These are phyloP conservation scores for Cyclotella cryptica DNA, from an alignment of 108 stramenopile species.

Conservation along the genomic window DNA sequence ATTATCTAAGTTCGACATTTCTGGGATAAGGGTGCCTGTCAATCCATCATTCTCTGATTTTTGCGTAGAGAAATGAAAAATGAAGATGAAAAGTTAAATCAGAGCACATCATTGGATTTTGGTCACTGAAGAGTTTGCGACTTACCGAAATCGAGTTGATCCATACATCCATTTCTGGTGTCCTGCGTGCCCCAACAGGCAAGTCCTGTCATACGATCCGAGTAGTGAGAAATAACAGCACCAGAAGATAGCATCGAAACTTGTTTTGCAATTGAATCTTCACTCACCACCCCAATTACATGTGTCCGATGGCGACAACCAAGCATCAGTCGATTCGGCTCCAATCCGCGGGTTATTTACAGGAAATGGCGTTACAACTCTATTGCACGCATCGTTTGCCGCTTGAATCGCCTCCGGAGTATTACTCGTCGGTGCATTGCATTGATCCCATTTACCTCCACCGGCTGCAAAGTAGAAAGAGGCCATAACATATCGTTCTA, in stretches of 20 bases:
- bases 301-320: conserved; percentile 62
- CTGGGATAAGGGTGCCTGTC: conserved; percentile 62
- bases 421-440: conserved; percentile 57
- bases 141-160: conserved; percentile 27
- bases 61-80: not conserved
- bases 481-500: conserved; percentile 56
- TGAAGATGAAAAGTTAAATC: not conserved
- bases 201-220: not conserved
- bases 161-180: conserved; percentile 18
- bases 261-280: conserved; percentile 26
- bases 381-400: conserved; percentile 57
- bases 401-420: conserved; percentile 40
- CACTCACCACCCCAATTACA: conserved; percentile 75
- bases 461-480: conserved; percentile 56
- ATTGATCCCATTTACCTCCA: conserved; percentile 62
- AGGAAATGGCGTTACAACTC: conserved; percentile 32
- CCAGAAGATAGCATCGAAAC: not conserved
- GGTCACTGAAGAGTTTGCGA: not conserved
- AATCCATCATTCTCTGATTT: conserved; percentile 64
- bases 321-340: conserved; percentile 50
- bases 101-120: not conserved
- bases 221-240: not conserved
- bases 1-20: conserved; percentile 48
- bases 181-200: conserved; percentile 34
- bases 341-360: conserved; percentile 38